Base-by-base conservation (phyloP, 306 rosid genomes). In the Prunus mira region DNA sequence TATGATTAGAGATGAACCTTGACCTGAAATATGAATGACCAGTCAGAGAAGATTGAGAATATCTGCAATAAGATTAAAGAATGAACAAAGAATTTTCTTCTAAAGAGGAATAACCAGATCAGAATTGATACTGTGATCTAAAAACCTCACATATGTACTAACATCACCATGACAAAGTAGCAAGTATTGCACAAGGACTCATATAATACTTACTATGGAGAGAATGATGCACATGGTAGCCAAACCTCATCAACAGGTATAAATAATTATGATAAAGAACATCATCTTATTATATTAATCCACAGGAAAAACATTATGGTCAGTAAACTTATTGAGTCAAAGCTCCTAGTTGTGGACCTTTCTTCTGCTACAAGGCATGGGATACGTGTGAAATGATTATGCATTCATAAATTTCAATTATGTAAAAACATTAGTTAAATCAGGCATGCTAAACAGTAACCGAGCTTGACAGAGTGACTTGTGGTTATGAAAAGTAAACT, bases 1-100 rank as follows among this genome's bases (percentile, higher is more conserved):
- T 72, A 95, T 88, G 77, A 95, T 90, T 67, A 92, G 86, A 77
- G 96, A 90, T 24, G 99, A 92, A 72, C 99, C 99, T 81, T 95
- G 99, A 81, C 99, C 99, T 95, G 97, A 65, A 86, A 83, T 78
- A 80, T 38, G 78, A 62, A 82, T 18, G 67, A 68, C 51, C 52
- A 63, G 76, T 86, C 79, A 76, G 71, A 78, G 65, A 41, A 74
- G 64, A 73, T 80, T 82, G 61, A 78, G 56, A 74, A 17, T 71
- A 72, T 68, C 69, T 64, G 65, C 32, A n/a, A 49, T 68, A 28
- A 70, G 69, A 75, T 45, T 51, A 71, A 60, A 6, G 5, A 30
- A 71, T 10, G n/a, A 41, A 55, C 19, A 43, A 76, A 24, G 27
- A 54, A 63, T 28, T 28, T 34, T 14, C n/a, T 13, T 12, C 18